A percentile compares a stretch with the other conserved stretches of the same genome.
These are phyloP conservation scores for Cladosporium halotolerans DNA, from an alignment of 2,329 filamentous ascomycete genomes.

Conservation along the genomic window DNA sequence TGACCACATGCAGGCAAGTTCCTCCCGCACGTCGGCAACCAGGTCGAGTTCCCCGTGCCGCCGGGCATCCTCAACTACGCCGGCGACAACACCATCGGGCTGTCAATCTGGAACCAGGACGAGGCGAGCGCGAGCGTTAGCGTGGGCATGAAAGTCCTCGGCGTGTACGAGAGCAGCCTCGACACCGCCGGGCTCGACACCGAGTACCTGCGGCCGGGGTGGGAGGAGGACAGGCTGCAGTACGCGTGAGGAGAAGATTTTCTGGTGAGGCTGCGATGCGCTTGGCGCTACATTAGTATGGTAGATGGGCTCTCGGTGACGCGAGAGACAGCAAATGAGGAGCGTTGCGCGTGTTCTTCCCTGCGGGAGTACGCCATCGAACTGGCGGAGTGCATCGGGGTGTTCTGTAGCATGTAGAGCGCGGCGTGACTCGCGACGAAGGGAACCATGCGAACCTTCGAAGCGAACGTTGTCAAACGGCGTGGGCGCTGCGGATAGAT, in stretches of 20 bases:
- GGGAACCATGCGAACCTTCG: neutral
- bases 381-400: neutral
- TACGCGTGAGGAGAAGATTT: neutral
- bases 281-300: neutral
- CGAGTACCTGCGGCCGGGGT: constrained; percentile 46
- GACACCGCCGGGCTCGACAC: constrained; percentile 43
- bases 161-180: constrained; percentile 41
- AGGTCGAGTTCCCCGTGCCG: constrained; percentile 55
- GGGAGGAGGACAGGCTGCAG: constrained; percentile 28
- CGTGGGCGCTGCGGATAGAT: neutral
- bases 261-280: no score
- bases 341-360: neutral
- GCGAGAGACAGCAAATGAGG: neutral
- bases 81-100: constrained; percentile 51
- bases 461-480: neutral
- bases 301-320: neutral
- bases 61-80: constrained; percentile 53
- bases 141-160: constrained; percentile 14
- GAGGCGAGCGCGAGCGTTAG: constrained; percentile 37
- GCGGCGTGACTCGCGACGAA: neutral
- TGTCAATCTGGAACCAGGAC: constrained; percentile 55
- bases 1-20: constrained; percentile 46
- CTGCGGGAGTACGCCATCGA: neutral
- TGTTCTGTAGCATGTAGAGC: neutral
- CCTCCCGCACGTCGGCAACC: constrained; percentile 54